Base-by-base conservation (phyloP, 192 early-diverging fungal genomes). In the Powellomyces hirtus region DNA sequence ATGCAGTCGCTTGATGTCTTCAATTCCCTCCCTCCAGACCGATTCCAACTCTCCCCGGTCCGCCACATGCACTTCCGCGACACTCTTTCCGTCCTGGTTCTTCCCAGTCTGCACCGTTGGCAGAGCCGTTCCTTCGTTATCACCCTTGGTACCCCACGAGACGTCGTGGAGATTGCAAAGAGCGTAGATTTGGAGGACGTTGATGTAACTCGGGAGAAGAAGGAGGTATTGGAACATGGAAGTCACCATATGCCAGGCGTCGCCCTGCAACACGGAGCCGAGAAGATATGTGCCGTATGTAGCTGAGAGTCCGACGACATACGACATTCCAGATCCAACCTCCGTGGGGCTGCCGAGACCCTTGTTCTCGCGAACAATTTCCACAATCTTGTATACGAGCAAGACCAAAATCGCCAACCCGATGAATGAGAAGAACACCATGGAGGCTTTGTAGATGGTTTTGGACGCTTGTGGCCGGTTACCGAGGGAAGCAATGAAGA, bases 91-190 rank as follows among this genome's bases (percentile, higher is more conserved):
- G 26, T 67, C 69, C n/a, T 24, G 16, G 37, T 37, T 58, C 22
- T 58, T 66, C 14, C 46, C 46, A 31, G 53, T 7, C 14, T 40
- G 22, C 42, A 82, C 76, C 5, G 70, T 40, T 0, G 69, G 70
- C 33, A 57, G 29, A 22, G 79, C 77, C 49, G 38, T 73, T 1
- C 89, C 82, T 1, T 90, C 77, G 46, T 85, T 92, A 64, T 93
- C 92, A 66, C 94, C 92, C 75, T 96, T 96, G 46, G 94, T 96
- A 55, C 94, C 95, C 95, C 94, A 97, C 3, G 90, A 90, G 49
- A 96, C 91, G 74, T 94, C 94, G 81, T 94, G 93, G 0, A 91
- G 89, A 65, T 76, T 65, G 60, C 74, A 94, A 42, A 69, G 50
- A 13, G 92, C 90, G 58, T 95, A 95, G 27, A 95, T 89, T 80